Base-by-base conservation (phyloP, 1,139 yeast species). In the Lodderomyces parapsilosis region DNA sequence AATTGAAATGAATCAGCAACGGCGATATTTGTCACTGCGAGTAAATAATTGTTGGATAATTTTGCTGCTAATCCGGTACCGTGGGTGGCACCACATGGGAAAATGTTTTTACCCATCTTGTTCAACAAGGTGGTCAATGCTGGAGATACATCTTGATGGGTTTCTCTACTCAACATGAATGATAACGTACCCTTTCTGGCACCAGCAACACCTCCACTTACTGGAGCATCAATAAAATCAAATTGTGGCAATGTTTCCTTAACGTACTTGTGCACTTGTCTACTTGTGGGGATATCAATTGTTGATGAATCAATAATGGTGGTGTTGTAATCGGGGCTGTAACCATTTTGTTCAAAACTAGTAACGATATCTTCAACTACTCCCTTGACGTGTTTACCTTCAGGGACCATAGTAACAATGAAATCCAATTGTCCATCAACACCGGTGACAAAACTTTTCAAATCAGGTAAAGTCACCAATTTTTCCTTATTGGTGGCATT, bases 51-150 rank as follows among this genome's bases (percentile, higher is more conserved):
- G 61, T 80, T 80, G 41, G 81, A 71, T 48, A 80, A 68, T 54
- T 80, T 80, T 11, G 84, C 84, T 31, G 81, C 81, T 46, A 80
- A 67, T 1, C 85, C 85, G 2, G 78, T 56, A 11, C 84, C 83
- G 43, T 77, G 80, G 25, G 62, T 59, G 11, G 50, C 30, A 17
- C 84, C 85, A 54, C 83, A 78, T 14, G 80, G 75, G 57, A 80
- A 76, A 38, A 78, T 64, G 44, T 74, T 71, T 35, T 63, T 60
- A 17, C 84, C 85, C 84, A 80, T 79, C 46, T 62, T 65, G 38
- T 60, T 55, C 48, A 80, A 64, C 27, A 74, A 58, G 7, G 44
- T 48, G 9, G 48, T 50, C 45, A 71, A 59, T 0, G 50, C 43
- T 6, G 69, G 65, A 1, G 63, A 45, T 15, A 70, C 57, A 18